These are phyloP conservation scores for Russula virescens DNA, from an alignment of 768 basidiomycete species.

Conservation along the genomic window DNA sequence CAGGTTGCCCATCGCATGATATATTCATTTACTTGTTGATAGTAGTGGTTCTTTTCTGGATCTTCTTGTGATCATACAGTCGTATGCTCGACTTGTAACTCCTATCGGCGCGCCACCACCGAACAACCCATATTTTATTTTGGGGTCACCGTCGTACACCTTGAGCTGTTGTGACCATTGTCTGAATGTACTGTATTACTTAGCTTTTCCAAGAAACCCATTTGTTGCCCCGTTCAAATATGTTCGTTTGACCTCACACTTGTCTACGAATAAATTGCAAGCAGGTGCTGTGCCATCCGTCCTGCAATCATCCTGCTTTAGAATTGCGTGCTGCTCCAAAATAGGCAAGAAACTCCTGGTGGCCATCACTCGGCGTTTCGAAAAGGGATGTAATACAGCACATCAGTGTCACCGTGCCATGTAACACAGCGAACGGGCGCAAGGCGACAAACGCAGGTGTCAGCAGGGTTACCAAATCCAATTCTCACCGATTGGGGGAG, in stretches of 20 bases:
- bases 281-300: no score
- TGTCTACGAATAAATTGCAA: no score
- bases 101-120: not conserved
- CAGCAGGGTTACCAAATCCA: no score
- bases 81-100: not conserved
- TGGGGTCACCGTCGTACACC: not conserved
- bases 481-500: no score
- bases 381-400: no score
- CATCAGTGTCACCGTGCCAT: no score
- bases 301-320: no score
- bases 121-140: not conserved
- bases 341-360: no score
- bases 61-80: slow-evolving; percentile 6
- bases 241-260: not conserved
- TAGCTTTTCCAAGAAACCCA: not conserved
- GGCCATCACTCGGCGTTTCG: no score
- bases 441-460: no score
- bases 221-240: not conserved
- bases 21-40: not conserved
- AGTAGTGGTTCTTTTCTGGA: not conserved
- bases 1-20: slow-evolving; percentile 24
- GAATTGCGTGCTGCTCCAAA: no score
- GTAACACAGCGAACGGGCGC: no score
- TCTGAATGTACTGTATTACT: slow-evolving; percentile 5
- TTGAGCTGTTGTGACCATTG: not conserved